These are phyloP conservation scores for Roridomyces roridus DNA, from an alignment of 768 basidiomycete species.

Conservation along the genomic window DNA sequence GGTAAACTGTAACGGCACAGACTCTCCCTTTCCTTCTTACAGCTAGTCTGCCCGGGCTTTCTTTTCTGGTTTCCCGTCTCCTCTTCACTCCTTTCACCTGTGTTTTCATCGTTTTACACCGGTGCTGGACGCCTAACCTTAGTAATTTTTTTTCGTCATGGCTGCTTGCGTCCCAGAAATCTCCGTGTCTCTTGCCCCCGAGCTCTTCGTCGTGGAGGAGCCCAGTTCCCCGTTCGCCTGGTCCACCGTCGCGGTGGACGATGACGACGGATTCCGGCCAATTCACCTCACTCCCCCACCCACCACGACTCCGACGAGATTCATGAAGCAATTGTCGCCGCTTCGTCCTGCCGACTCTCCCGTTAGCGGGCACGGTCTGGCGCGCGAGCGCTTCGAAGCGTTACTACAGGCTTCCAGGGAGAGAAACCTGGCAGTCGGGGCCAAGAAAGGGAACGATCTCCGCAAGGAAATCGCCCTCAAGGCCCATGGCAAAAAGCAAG, in stretches of 20 bases:
- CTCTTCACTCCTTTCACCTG: slow-evolving; percentile 33
- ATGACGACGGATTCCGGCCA: slow-evolving; percentile 63
- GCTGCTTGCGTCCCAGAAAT: slow-evolving; percentile 66
- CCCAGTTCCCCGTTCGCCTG: slow-evolving; percentile 69
- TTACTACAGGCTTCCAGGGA: slow-evolving; percentile 68
- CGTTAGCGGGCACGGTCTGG: slow-evolving; percentile 56
- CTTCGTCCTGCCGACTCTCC: slow-evolving; percentile 49
- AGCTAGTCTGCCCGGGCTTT: slow-evolving; percentile 30
- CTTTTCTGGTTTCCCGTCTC: slow-evolving; percentile 34
- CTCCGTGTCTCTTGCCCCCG: slow-evolving; percentile 70
- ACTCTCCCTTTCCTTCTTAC: slow-evolving; percentile 18
- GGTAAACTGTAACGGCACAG: not conserved
- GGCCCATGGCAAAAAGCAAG: slow-evolving; percentile 74
- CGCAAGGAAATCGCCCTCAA: slow-evolving; percentile 79
- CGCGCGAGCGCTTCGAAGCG: slow-evolving; percentile 66
- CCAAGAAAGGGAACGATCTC: slow-evolving; percentile 61
- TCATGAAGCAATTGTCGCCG: slow-evolving; percentile 54
- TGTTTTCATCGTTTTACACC: slow-evolving; percentile 32
- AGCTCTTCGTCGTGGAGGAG: slow-evolving; percentile 54
- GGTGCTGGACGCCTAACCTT: slow-evolving; percentile 61
- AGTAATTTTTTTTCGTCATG: slow-evolving; percentile 42
- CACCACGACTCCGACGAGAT: slow-evolving; percentile 40
- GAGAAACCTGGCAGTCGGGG: slow-evolving; percentile 50
- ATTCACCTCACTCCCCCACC: slow-evolving; percentile 64
- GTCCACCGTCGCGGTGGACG: slow-evolving; percentile 33